Evolutionary conservation across 768 basidiomycete species (phyloP).

Genomic region (Boletales sp.): DNA sequence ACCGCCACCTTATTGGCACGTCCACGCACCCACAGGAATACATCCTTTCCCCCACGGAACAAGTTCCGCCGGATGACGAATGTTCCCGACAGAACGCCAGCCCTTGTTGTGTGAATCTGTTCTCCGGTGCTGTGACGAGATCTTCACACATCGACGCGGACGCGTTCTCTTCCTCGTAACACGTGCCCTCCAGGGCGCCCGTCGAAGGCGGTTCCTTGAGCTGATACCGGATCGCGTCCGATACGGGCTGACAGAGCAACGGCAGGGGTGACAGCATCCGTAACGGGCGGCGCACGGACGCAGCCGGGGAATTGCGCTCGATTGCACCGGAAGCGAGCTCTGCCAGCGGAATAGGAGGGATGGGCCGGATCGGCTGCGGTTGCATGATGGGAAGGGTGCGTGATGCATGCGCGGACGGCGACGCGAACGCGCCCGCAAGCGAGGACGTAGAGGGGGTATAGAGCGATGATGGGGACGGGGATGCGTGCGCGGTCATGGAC

Average conservation of each 20-base stretch:
- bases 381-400: conserved; percentile 26
- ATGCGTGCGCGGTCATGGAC: conserved; percentile 15
- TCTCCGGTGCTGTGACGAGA: conserved; percentile 7
- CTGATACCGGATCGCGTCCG: conserved; percentile 30
- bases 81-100: conserved; percentile 13
- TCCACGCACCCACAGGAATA: conserved; percentile 17
- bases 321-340: conserved; percentile 24
- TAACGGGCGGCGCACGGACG: not conserved
- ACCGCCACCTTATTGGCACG: conserved; percentile 23
- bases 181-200: conserved; percentile 1
- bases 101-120: conserved; percentile 18
- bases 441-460: conserved; percentile 16
- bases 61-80: conserved; percentile 8
- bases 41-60: conserved; percentile 15
- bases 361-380: conserved; percentile 33
- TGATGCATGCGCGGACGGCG: conserved; percentile 14
- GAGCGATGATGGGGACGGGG: conserved; percentile 18
- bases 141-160: conserved; percentile 19
- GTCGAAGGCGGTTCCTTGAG: conserved; percentile 12
- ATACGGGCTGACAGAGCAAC: conserved; percentile 33
- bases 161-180: conserved; percentile 11
- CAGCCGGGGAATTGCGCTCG: conserved; percentile 8
- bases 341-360: conserved; percentile 30
- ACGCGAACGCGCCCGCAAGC: conserved; percentile 26
- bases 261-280: conserved; percentile 27